Evolutionary conservation across 2,329 filamentous ascomycete genomes (phyloP), one percentile per base, ranked within the genome.

Genomic region (Stachybotrys chartarum): DNA sequence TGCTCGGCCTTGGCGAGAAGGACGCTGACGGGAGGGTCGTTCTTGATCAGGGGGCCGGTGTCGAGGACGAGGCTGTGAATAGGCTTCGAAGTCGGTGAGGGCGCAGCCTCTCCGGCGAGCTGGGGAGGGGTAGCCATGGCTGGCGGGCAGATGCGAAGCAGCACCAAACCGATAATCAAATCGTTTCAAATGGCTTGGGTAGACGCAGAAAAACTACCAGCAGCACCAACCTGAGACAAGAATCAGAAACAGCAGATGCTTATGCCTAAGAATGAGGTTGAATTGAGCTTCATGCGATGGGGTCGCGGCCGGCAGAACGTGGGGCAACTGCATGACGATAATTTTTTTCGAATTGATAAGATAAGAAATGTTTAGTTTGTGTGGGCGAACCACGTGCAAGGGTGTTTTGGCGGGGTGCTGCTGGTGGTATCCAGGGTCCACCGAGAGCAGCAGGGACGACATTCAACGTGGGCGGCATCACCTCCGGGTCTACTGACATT

Each of bases 31-130:
- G 90, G 78, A 12, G 93, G 91, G 60, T 94, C 87, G 74, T 97
- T 97, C 69, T 93, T 93, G 70, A 99, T 92, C 58, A 99, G 85
- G 7, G 93, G 91, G 30, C 92, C 93, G 3, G 94, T 88, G 68
- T 99, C 94, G 61, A 99, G 81, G 31, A 97, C 82, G 53, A 97
- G 83, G 54, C 87, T 88, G 74, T 95, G 86, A 52, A 96, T 84
- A 0, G 86, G 81, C 68, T 92, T 96, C 45, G 57, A 55, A 32
- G 48, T 30, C 46, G 48, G 48, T 30, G 30, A 16, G 50, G 50
- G 30, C 39, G 30, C 50, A 5, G 62, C 48, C 16, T 61, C 52
- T 47, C 59, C 47, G 51, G 39, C n/a, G 53, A 55, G 17, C 12
- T 52, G 55, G 44, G 46, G 49, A 47, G 61, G 57, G 55, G 60